Evolutionary conservation across 2,329 filamentous ascomycete species (phyloP).

Genomic region (Beauveria australis): DNA sequence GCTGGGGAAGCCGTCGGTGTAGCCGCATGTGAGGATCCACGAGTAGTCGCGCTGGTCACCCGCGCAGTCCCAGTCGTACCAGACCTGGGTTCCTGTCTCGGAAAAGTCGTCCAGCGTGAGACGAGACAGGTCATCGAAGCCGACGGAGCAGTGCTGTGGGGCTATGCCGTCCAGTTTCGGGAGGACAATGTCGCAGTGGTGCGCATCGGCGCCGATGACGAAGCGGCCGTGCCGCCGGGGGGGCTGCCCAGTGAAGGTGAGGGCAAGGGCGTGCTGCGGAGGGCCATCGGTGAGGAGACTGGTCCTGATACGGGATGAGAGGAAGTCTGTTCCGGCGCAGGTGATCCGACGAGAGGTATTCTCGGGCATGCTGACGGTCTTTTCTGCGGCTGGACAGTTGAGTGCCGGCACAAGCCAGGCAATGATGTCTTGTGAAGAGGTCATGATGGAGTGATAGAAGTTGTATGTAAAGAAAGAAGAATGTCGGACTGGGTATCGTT

Average conservation of each 20-base stretch:
- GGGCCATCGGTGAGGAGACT: conserved; percentile 14
- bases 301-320: conserved; percentile 22
- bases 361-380: conserved; percentile 23
- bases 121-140: conserved; percentile 30
- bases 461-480: neutral
- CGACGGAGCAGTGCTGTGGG: conserved; percentile 28
- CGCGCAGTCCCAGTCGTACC: conserved; percentile 33
- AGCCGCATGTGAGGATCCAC: conserved; percentile 28
- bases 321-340: conserved; percentile 18
- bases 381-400: conserved; percentile 25
- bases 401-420: conserved; percentile 33
- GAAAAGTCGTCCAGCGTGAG: conserved; percentile 32
- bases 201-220: conserved; percentile 30
- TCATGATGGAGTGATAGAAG: conserved; percentile 9
- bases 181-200: conserved; percentile 28
- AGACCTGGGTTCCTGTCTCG: conserved; percentile 30
- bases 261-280: conserved; percentile 24
- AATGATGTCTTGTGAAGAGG: conserved; percentile 23
- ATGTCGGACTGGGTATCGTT: neutral
- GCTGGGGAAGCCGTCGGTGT: conserved; percentile 25
- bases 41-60: conserved; percentile 28
- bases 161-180: conserved; percentile 26
- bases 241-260: conserved; percentile 24
- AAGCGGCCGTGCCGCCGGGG: conserved; percentile 29
- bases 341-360: conserved; percentile 22